Percentiles rank a stretch among this genome's conserved stretches.
phyloP scores from a whole-genome alignment of 1,284 basidiomycete genomes.

The Neonothopanus nambi region DNA sequence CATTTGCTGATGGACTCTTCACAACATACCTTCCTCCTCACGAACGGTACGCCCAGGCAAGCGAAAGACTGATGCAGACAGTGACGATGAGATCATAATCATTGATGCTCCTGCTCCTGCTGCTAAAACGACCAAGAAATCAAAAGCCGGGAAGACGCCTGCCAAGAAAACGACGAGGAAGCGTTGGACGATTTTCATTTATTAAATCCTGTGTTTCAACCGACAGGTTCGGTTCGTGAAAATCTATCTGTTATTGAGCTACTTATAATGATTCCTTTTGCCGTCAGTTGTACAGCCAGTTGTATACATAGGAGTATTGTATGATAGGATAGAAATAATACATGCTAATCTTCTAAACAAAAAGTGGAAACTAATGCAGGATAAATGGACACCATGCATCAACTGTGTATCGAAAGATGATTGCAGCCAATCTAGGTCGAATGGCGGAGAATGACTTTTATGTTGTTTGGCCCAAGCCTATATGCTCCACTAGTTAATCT shows the following conservation, averaged over 20 bases:
- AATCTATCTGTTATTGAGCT: too few species aligned
- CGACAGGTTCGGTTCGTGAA: background rate
- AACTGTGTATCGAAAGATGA: too few species aligned
- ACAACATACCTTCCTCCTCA: slow-evolving; percentile 21
- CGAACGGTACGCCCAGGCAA: slow-evolving; percentile 40
- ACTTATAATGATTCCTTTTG: background rate
- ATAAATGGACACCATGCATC: slow-evolving; percentile 8
- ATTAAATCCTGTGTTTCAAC: background rate
- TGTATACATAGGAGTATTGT: slow-evolving; percentile 4
- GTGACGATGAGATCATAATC: slow-evolving; percentile 59
- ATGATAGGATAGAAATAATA: background rate
- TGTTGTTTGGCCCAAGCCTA: too few species aligned
- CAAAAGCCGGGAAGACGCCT: slow-evolving; percentile 37
- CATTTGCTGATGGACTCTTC: too few species aligned
- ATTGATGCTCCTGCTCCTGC: slow-evolving; percentile 44
- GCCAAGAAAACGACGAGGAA: slow-evolving; percentile 38
- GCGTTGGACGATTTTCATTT: slow-evolving; percentile 19
- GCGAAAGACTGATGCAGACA: slow-evolving; percentile 39
- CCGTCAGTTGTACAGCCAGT: too few species aligned
- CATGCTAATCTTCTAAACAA: background rate
- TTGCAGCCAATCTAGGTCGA: too few species aligned
- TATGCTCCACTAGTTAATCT: too few species aligned
- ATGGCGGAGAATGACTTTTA: too few species aligned
- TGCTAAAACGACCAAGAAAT: slow-evolving; percentile 33
- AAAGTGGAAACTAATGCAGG: background rate